These are phyloP conservation scores for Camellia oleifera DNA, from an alignment of 179 eudicot species.

Conservation along the genomic window DNA sequence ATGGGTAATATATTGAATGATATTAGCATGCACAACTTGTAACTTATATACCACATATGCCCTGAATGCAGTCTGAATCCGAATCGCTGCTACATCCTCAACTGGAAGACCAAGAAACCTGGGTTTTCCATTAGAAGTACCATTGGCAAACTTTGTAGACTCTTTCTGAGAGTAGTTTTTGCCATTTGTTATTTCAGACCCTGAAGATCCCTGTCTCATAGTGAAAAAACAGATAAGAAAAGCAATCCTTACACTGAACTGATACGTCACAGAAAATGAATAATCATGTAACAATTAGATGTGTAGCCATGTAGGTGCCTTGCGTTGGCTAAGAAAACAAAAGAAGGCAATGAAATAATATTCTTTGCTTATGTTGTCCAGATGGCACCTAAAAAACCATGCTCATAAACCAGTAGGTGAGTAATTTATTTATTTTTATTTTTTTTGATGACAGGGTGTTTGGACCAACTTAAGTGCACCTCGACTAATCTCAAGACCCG, in stretches of 20 bases:
- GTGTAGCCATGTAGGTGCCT: background rate
- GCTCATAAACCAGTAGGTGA: background rate
- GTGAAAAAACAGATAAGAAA: background rate
- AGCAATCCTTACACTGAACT: background rate
- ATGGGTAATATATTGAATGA: background rate
- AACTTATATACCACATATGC: conserved; percentile 47
- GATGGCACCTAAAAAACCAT: background rate
- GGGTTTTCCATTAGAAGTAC: conserved; percentile 26
- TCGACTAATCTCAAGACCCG: too few species aligned
- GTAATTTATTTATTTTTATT: too few species aligned
- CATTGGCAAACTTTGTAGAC: conserved; percentile 21
- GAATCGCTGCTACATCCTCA: conserved; percentile 73
- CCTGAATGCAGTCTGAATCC: conserved; percentile 81
- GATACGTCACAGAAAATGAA: background rate
- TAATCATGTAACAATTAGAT: background rate
- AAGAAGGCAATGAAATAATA: background rate
- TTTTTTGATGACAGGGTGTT: too few species aligned
- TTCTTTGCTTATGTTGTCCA: background rate
- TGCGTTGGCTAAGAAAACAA: background rate
- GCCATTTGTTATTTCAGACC: conserved; percentile 36
- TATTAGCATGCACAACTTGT: background rate
- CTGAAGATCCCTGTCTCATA: conserved; percentile 43
- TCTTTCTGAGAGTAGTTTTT: conserved; percentile 25
- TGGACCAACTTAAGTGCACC: too few species aligned
- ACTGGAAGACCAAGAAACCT: conserved; percentile 22